Evolutionary conservation across 2,329 filamentous ascomycete species (phyloP).

Genomic region (Byssoonygena ceratinophila): DNA sequence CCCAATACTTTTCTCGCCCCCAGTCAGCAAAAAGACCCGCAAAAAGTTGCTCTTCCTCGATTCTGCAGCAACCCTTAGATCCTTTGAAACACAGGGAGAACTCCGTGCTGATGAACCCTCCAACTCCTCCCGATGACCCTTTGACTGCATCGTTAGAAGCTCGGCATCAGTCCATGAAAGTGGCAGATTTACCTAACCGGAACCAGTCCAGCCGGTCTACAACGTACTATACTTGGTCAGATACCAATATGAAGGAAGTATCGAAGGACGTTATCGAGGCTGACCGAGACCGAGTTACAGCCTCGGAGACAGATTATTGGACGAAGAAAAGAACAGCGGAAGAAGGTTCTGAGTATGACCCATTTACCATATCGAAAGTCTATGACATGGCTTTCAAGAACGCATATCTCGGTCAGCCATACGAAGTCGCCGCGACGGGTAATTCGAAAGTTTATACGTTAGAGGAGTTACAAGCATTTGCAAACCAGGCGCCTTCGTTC

Average conservation of each 20-base stretch:
- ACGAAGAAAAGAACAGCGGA: neutral
- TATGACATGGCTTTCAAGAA: slow-evolving; percentile 13
- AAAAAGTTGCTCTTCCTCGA: neutral
- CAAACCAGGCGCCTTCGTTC: neutral
- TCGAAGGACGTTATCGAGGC: neutral
- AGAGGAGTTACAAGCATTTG: slow-evolving; percentile 8
- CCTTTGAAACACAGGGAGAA: neutral
- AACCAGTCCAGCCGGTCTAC: slow-evolving; percentile 1
- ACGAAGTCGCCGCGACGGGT: neutral
- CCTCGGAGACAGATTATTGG: neutral
- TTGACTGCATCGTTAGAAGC: neutral
- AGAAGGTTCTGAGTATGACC: slow-evolving; percentile 1
- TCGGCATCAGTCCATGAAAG: neutral
- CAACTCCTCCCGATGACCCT: neutral
- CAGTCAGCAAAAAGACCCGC: neutral
- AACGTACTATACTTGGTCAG: slow-evolving; percentile 11
- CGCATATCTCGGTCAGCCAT: slow-evolving; percentile 4
- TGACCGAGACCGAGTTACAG: neutral
- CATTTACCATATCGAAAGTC: slow-evolving; percentile 4
- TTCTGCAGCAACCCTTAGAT: neutral
- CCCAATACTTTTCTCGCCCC: slow-evolving; percentile 7
- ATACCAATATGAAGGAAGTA: neutral
- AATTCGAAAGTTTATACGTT: slow-evolving; percentile 5
- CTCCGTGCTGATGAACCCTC: neutral
- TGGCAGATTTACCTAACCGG: neutral